Conservation (phyloP, 1,284 basidiomycete genomes). For the Afroboletus lepidellus region DNA sequence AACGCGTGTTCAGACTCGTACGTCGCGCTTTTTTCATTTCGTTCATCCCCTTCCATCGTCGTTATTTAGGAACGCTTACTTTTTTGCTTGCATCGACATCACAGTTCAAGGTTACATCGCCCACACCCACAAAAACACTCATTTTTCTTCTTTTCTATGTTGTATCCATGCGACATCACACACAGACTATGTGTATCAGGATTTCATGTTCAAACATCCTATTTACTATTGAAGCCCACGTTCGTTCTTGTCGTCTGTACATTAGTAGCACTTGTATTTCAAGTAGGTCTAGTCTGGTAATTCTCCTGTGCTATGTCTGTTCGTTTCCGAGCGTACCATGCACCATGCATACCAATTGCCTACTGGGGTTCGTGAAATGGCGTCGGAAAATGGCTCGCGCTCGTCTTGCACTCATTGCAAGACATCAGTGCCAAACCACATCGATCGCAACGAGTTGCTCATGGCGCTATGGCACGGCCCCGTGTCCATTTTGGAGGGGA, state of each 20-base stretch:
- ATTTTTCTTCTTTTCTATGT: background rate
- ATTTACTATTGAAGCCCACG: background rate
- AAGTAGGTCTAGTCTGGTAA: conserved; percentile 1
- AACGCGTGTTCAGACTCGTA: conserved; percentile 2
- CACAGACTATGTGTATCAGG: conserved; percentile 3
- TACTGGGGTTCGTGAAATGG: no score
- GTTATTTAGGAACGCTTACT: conserved; percentile 5
- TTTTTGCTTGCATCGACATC: conserved; percentile 11
- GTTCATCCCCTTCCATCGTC: conserved; percentile 1
- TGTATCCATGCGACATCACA: conserved; percentile 19
- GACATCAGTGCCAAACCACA: background rate
- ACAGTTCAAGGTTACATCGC: conserved; percentile 9
- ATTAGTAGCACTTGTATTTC: conserved; percentile 11
- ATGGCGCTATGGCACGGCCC: background rate
- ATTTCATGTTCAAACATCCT: conserved; percentile 2
- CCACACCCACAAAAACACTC: conserved; percentile 11
- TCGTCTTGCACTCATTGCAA: no score
- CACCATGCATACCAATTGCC: no score
- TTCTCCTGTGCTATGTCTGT: background rate
- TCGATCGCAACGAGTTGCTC: background rate
- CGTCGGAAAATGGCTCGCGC: no score
- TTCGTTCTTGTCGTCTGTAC: conserved; percentile 12
- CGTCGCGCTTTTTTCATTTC: background rate
- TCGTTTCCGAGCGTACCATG: no score
- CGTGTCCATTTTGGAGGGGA: background rate